Evolutionary conservation across 2,329 filamentous ascomycete species (phyloP).

Genomic region (Malbranchea zuffiana): DNA sequence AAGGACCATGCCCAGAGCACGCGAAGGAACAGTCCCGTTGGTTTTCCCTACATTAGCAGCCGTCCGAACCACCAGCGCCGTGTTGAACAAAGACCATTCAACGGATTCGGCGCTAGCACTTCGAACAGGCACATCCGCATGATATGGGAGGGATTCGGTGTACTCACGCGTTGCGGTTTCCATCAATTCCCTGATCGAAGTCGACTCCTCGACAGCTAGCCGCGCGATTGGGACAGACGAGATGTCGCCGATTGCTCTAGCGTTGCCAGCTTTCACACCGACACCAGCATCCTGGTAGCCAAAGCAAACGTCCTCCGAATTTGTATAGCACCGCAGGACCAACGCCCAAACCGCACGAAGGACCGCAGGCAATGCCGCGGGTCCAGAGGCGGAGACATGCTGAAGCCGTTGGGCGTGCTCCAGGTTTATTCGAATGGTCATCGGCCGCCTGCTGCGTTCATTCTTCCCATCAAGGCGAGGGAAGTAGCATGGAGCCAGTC

Average conservation of each 20-base stretch:
- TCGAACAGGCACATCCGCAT: constrained; percentile 12
- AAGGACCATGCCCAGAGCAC: constrained; percentile 21
- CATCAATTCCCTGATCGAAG: constrained; percentile 21
- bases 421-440: constrained; percentile 27
- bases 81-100: constrained; percentile 26
- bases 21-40: constrained; percentile 13
- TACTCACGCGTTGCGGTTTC: constrained; percentile 19
- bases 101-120: constrained; percentile 10
- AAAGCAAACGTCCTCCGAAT: constrained; percentile 39
- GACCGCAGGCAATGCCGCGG: constrained; percentile 10
- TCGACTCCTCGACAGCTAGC: constrained; percentile 23
- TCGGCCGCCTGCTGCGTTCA: constrained; percentile 24
- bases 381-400: constrained; percentile 6
- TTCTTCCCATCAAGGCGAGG: constrained; percentile 25
- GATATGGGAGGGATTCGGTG: constrained; percentile 7
- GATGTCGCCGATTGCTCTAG: constrained; percentile 12
- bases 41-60: constrained; percentile 18
- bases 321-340: constrained; percentile 37
- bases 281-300: constrained; percentile 29
- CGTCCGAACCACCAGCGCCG: constrained; percentile 27
- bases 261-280: constrained; percentile 14
- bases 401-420: constrained; percentile 19
- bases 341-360: constrained; percentile 39
- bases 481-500: constrained; percentile 24
- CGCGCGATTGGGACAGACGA: constrained; percentile 18